A percentile compares a stretch with the other conserved stretches of the same genome.
Conservation (phyloP, 192 early-diverging fungal genomes). For the Mortierella hygrophila region DNA sequence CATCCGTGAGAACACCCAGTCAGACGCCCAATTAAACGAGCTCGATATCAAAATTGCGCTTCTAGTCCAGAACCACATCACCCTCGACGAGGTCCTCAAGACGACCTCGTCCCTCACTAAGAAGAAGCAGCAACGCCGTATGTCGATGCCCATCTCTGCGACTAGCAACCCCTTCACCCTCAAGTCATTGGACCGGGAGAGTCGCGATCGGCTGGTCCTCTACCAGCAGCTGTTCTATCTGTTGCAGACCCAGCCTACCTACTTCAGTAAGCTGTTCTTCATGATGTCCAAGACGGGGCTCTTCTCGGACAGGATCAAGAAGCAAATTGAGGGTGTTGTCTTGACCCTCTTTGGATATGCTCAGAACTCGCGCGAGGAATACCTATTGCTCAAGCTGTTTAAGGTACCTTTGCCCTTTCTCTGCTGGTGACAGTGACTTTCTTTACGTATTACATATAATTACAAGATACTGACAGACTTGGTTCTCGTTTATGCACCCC, state of each 20-base stretch:
- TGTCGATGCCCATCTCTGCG: constrained; percentile 58
- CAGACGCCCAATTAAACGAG: constrained; percentile 83
- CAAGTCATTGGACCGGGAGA: constrained; percentile 89
- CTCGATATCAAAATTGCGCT: constrained; percentile 98
- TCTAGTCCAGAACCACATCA: constrained; percentile 94
- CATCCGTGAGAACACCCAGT: constrained; percentile 91
- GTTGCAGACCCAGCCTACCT: constrained; percentile 95
- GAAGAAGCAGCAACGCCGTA: constrained; percentile 60
- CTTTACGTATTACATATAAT: too few relatives aligned
- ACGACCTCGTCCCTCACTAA: constrained; percentile 57
- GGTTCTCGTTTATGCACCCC: neutral
- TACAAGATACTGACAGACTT: neutral
- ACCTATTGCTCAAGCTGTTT: constrained; percentile 93
- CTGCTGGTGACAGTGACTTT: neutral
- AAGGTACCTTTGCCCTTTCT: constrained; percentile 63
- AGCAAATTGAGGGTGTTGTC: constrained; percentile 91
- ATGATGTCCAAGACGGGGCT: constrained; percentile 88
- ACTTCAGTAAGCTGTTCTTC: constrained; percentile 91
- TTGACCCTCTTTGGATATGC: constrained; percentile 97
- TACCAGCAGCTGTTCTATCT: constrained; percentile 98
- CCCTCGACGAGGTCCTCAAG: constrained; percentile 93
- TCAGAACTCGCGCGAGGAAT: constrained; percentile 97
- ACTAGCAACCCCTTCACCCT: constrained; percentile 73
- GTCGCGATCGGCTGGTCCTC: constrained; percentile 75
- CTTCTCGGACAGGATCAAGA: constrained; percentile 68